These are phyloP conservation scores for Pichia exigua DNA, from an alignment of 805 yeast genomes.

Conservation along the genomic window DNA sequence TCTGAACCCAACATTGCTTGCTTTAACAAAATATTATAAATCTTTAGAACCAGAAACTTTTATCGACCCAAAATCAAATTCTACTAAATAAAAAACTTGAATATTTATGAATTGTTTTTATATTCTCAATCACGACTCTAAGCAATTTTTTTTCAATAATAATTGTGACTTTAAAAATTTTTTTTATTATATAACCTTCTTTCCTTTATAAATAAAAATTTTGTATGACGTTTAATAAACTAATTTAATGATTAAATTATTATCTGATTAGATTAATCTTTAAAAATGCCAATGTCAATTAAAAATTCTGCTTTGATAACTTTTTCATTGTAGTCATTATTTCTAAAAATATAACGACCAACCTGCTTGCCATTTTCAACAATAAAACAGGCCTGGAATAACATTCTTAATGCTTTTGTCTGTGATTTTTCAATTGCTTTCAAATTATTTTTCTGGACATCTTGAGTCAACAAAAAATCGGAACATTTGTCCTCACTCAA, in stretches of 20 bases:
- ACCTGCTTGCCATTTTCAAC: slow-evolving; percentile 24
- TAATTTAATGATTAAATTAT: neutral
- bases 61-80: neutral
- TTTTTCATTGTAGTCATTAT: slow-evolving; percentile 30
- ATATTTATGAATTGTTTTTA: too few species aligned
- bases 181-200: neutral
- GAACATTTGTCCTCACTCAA: slow-evolving; percentile 56
- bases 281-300: slow-evolving; percentile 7
- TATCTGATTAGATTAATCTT: neutral
- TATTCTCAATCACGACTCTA: too few species aligned
- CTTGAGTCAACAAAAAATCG: slow-evolving; percentile 54
- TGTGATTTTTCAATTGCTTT: slow-evolving; percentile 22
- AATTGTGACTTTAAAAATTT: neutral
- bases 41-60: slow-evolving; percentile 4
- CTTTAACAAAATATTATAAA: slow-evolving; percentile 12
- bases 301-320: slow-evolving; percentile 18
- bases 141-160: neutral
- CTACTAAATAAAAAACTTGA: neutral
- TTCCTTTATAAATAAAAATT: neutral
- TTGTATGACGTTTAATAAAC: neutral
- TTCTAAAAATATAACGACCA: slow-evolving; percentile 40
- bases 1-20: slow-evolving; percentile 23
- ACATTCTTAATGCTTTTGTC: slow-evolving; percentile 36
- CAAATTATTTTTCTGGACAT: slow-evolving; percentile 31
- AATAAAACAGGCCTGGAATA: slow-evolving; percentile 34